These are phyloP conservation scores for Dryadomyces quercus-mongolicae DNA, from an alignment of 2,329 filamentous ascomycete genomes.

Conservation along the genomic window DNA sequence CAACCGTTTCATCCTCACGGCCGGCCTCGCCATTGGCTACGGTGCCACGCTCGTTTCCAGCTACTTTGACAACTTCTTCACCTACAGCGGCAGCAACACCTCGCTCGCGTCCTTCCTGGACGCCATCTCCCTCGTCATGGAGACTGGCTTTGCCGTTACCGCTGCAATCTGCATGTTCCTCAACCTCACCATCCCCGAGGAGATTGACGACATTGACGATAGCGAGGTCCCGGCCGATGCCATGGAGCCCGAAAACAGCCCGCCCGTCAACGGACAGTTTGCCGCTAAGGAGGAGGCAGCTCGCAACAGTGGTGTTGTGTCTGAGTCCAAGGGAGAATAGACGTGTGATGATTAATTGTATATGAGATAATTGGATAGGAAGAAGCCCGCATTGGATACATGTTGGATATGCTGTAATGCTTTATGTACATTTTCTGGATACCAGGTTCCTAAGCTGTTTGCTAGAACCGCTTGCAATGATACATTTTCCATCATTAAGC, in stretches of 20 bases:
- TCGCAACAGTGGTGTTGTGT: neutral
- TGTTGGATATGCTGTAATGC: too few species aligned
- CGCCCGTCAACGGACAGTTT: neutral
- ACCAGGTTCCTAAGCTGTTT: too few species aligned
- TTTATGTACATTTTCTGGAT: too few species aligned
- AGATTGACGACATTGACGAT: conserved; percentile 57
- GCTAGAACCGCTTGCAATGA: too few species aligned
- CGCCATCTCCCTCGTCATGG: conserved; percentile 60
- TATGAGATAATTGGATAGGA: too few species aligned
- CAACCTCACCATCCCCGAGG: conserved; percentile 61
- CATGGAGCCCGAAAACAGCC: conserved; percentile 10
- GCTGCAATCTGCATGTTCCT: conserved; percentile 62
- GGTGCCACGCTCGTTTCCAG: conserved; percentile 53
- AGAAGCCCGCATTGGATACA: neutral
- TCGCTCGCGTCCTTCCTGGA: conserved; percentile 62
- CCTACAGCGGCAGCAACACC: conserved; percentile 55
- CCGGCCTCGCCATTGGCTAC: conserved; percentile 60
- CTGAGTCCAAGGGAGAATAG: neutral
- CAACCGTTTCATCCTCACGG: conserved; percentile 72
- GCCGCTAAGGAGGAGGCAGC: conserved; percentile 16
- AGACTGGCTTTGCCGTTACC: conserved; percentile 64
- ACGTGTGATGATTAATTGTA: neutral
- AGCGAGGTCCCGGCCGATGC: conserved; percentile 6
- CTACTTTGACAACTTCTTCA: conserved; percentile 63
- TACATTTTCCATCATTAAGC: too few species aligned